phyloP scores from a whole-genome alignment of 352 stramenopile genomes.

The Thalassiosira delicatula region DNA sequence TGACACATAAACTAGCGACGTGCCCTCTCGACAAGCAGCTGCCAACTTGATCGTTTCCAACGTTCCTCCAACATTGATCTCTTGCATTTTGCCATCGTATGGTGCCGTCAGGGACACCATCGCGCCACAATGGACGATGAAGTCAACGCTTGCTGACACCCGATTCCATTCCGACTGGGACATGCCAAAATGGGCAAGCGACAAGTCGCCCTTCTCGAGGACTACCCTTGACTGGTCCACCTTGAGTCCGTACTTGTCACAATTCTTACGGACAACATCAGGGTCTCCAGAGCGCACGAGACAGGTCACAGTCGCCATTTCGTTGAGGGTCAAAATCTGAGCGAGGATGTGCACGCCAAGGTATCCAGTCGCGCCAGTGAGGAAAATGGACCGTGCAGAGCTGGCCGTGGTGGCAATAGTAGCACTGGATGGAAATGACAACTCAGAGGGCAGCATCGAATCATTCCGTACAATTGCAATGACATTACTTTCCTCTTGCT shows the following conservation, averaged over 20 bases:
- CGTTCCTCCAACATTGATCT: slow-evolving; percentile 89
- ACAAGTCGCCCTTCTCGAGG: slow-evolving; percentile 84
- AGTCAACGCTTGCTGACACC: slow-evolving; percentile 88
- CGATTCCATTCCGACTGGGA: slow-evolving; percentile 87
- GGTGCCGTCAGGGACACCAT: slow-evolving; percentile 91
- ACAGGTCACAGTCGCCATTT: slow-evolving; percentile 86
- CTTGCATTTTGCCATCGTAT: slow-evolving; percentile 87
- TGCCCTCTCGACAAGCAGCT: slow-evolving; percentile 74
- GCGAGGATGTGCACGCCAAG: slow-evolving; percentile 88
- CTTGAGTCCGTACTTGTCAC: slow-evolving; percentile 79
- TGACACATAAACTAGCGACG: slow-evolving; percentile 89
- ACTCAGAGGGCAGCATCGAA: slow-evolving; percentile 28
- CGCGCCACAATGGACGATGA: slow-evolving; percentile 91
- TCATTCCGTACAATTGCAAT: slow-evolving; percentile 44
- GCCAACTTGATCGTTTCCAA: slow-evolving; percentile 89
- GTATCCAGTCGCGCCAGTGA: slow-evolving; percentile 91
- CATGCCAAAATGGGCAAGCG: slow-evolving; percentile 87
- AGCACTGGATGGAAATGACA: slow-evolving; percentile 35
- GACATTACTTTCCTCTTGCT: slow-evolving; percentile 14
- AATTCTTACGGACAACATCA: slow-evolving; percentile 82
- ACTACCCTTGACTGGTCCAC: slow-evolving; percentile 83
- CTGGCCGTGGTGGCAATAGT: slow-evolving; percentile 40
- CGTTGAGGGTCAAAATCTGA: slow-evolving; percentile 85
- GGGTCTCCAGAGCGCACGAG: slow-evolving; percentile 84
- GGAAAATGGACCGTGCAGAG: slow-evolving; percentile 85